Base-by-base conservation (phyloP, 176 grass and related monocot species). In the Rhynchospora breviuscula region DNA sequence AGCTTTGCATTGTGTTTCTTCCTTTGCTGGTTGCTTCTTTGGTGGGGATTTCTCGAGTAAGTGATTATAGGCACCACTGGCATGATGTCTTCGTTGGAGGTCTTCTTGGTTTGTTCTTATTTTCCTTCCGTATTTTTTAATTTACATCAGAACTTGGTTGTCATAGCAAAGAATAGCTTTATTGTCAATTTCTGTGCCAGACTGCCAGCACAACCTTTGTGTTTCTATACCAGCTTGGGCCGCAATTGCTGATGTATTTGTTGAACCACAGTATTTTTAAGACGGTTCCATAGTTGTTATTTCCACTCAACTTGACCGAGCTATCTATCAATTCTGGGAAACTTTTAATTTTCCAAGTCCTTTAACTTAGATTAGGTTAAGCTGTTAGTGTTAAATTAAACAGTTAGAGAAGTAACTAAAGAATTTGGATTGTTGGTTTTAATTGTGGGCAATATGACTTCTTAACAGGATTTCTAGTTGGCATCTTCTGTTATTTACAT, bases 31-130 rank as follows among this genome's bases (percentile, higher is more conserved):
- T 91, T 6, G 93, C 96, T 33, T 89, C 83, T 18, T 80, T 99
- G 56, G 87, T 93, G 82, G 96, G 85, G 43, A 85, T 95, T 79
- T 95, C 96, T 56, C 85, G 88, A 81, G 51, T 99, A 14, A 86
- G 94, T 85, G 79, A 95, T 82, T 99, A 99, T 79, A 84, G 91
- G 10, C 93, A 99, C 84, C 93, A 99, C 29, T 95, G 96, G 93
- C 85, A 93, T 56, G 96, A 99, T 64, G 93, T 99, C 21, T 89
- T 93, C 84, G 86, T 83, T 56, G 91, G 96, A 0, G 77, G 91
- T 54, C 65, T 95, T 40, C 71, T 95, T 58, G 96, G 96, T 99
- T 11, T 46, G 87, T 91, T 56, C 33, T 88, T 49, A 23, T 65
- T 5, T 23, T 72, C 26, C 13, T 3, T 12, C 1, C 0, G 15